Evolutionary conservation across 352 stramenopile species (phyloP), one percentile per base, ranked within the genome.

Genomic region (Phytophthora syringae): DNA sequence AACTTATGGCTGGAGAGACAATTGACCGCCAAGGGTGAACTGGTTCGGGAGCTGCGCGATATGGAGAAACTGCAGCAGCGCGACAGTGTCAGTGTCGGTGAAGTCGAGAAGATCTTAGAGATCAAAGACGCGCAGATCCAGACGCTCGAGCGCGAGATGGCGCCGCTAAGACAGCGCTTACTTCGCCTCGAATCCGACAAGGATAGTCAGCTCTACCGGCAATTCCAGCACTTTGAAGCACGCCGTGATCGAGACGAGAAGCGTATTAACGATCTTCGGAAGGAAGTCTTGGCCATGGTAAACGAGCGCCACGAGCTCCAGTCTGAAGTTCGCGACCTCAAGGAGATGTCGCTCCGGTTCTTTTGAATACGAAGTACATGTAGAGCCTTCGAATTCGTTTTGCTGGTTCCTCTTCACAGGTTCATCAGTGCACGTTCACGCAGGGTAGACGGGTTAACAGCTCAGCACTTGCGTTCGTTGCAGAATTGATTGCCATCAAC

Each of bases 1-100:
- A 88, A 88, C 25, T 64, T 77, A 27, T 89, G 76, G 72, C 62
- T 91, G 32, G 77, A 91, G 64, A 80, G 79, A 45, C 78, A 89
- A 40, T 59, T 91, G 16, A 78, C 70, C 12, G 64, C 76, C 49
- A 91, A 91, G 65, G 77, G 67, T 37, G 72, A 80, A 43, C 76
- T 88, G 21, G 60, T 91, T 34, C 61, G 69, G 9, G 76, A 88
- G 52, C 75, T 89, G 2, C 66, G 67, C 5, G 80, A 89, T 28
- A 51, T 77, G 70, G 74, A 74, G 20, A 72, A 85, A 24, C 60
- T 74, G 20, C 76, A 89, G 12, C 76, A 74, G 6, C 49, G 67
- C 16, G 59, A 67, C 20, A 77, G 55, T 22, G 48, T 74, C 7
- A 77, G 72, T n/a, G 70, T 78, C 0, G 54, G 49, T 16, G 71